A percentile compares a stretch with the other conserved stretches of the same genome.
phyloP scores from a whole-genome alignment of 1,284 basidiomycete species.

The Cryptococcus jaspeensis region DNA sequence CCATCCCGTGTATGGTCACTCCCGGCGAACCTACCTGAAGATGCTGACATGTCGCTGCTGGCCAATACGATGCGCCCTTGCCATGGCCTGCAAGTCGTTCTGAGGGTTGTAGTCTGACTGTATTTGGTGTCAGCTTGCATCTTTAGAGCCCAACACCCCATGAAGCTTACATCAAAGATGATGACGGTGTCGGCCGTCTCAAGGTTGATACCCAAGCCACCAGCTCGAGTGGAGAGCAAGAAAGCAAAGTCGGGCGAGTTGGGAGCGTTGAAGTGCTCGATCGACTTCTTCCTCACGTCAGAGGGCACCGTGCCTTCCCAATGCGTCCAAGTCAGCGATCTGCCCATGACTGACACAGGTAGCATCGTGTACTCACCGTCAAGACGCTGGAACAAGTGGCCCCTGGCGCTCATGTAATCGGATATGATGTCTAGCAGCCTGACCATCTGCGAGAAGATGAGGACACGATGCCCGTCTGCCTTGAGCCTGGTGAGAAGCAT shows the following conservation, averaged over 20 bases:
- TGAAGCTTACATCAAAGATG: slow-evolving; percentile 83
- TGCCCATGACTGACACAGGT: neutral
- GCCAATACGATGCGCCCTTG: slow-evolving; percentile 92
- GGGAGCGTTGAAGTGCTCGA: slow-evolving; percentile 73
- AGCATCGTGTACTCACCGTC: slow-evolving; percentile 58
- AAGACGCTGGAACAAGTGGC: slow-evolving; percentile 77
- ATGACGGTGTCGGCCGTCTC: slow-evolving; percentile 98
- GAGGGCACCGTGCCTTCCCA: slow-evolving; percentile 61
- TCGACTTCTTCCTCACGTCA: slow-evolving; percentile 79
- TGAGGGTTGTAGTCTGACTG: slow-evolving; percentile 68
- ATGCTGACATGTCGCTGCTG: slow-evolving; percentile 98
- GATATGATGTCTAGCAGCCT: slow-evolving; percentile 97
- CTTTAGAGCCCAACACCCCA: neutral
- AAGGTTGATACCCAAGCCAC: slow-evolving; percentile 96
- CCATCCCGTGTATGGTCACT: neutral
- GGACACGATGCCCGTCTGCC: slow-evolving; percentile 88
- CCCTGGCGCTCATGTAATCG: slow-evolving; percentile 89
- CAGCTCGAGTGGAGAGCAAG: slow-evolving; percentile 91
- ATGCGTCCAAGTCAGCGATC: neutral
- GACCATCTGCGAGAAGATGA: slow-evolving; percentile 99
- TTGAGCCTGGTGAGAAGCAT: slow-evolving; percentile 86
- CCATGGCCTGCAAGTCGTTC: slow-evolving; percentile 99
- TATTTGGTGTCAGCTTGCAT: neutral
- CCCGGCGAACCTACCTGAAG: slow-evolving; percentile 62
- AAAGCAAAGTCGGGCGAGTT: slow-evolving; percentile 75